Base-by-base conservation (phyloP, 2,329 filamentous ascomycete genomes). In the Eutypa lata region DNA sequence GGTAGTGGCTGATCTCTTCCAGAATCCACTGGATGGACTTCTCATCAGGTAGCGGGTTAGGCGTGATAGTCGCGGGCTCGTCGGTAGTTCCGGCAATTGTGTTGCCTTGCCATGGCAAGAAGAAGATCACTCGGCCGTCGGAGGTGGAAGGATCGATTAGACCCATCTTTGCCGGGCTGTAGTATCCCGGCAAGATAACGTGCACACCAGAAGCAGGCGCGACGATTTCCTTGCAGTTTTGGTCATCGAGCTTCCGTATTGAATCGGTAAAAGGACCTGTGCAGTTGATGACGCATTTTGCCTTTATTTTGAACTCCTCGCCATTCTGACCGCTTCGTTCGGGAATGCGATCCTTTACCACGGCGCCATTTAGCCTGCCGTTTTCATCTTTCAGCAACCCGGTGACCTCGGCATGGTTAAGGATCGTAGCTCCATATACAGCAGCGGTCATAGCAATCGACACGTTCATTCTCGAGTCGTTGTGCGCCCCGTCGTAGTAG, bases 401-500 rank as follows among this genome's bases (percentile, higher is more conserved):
- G 6, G 86, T 92, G 50, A 95, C 89, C 69, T 94, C 89, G 64
- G 91, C 76, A 71, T 96, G 89, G 71, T 93, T 95, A 54, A 91
- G 83, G 38, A 94, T 82, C 3, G 89, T 95, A 51, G 86, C 84
- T 31, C 90, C 90, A 67, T 94, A 95, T 43, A 95, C 75, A n/a
- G 90, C 89, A 52, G 90, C 90, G 18, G 91, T 95, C 84, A 93
- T 90, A 19, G 89, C 90, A 53, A 95, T 78, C 8, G 89, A 92
- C 26, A 94, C 88, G 67, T 95, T 95, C 90, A 96, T 95, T 48
- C 91, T 84, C 19, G 90, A 94, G 71, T 96, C 91, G 66, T 96
- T 96, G 73, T 96, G 91, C 28, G 89, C 90, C 62, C 91, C 91
- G 73, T 96, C 90, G 68, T 95, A 95, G 77, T 96, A 96, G 22